Base-by-base conservation (phyloP, 208 protist genomes). In the Leishmania guyanensis region DNA sequence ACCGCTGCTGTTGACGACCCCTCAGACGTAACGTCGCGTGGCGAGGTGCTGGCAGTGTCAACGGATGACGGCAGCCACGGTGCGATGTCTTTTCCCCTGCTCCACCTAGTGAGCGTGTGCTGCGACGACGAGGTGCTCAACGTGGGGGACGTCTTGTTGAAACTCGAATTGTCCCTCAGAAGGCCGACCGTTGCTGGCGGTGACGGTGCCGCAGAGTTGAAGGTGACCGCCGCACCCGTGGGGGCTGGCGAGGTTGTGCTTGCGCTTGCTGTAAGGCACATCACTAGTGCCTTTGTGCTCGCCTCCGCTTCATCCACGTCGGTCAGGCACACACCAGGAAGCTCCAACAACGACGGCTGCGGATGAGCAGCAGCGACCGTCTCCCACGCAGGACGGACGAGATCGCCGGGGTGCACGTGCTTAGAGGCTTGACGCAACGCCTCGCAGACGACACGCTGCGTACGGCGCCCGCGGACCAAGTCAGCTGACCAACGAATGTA, bases 401-500 rank as follows among this genome's bases (percentile, higher is more conserved):
- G 51, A 39, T 86, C 82, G 43, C 74, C 66, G 9, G 56, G 77
- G n/a, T 26, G 77, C 17, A 82, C 64, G 78, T 36, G 77, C 22
- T 22, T 3, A n/a, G 77, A 79, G 54, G 65, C 82, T 12, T 82
- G 58, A 33, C 77, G 71, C n/a, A 86, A 70, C 29, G 73, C 73
- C 20, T 73, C 62, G 43, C 29, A 76, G 20, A 82, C 72, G 5
- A 86, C 16, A 6, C 76, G 71, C 58, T 79, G 72, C 65, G 78
- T 77, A 72, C 64, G 62, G n/a, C 58, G 66, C 0, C 20, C 2
- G 6, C 68, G 82, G 5, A 69, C 58, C 26, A 50, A 65, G 2
- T 36, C 82, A 0, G 78, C 53, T 9, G 68, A 66, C 50, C 74
- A 72, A 56, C n/a, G 66, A 43, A 86, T 86, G 56, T 66, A 71